These are phyloP conservation scores for Candolleomyces efflorescens DNA, from an alignment of 768 basidiomycete genomes.

Conservation along the genomic window DNA sequence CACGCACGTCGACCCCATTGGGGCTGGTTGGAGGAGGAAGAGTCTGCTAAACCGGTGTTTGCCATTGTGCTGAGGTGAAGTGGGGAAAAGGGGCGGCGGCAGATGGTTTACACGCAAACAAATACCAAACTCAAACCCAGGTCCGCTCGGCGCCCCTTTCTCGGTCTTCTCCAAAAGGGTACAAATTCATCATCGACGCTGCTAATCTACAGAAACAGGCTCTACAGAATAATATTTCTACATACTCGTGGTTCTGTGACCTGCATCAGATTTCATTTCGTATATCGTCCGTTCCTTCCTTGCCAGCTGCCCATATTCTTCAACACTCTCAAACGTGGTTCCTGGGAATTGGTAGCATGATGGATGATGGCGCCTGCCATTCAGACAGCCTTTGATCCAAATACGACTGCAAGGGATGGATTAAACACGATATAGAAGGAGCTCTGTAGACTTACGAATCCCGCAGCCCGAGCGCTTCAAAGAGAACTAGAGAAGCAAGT, in stretches of 20 bases:
- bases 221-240: not conserved
- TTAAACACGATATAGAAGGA: not conserved
- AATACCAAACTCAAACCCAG: slow-evolving; percentile 9
- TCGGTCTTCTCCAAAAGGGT: not conserved
- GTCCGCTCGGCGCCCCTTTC: not conserved
- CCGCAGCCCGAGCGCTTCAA: slow-evolving; percentile 40
- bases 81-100: not conserved
- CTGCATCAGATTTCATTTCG: slow-evolving; percentile 2
- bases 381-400: slow-evolving; percentile 2
- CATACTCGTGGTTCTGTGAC: not conserved
- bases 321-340: not conserved
- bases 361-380: not conserved
- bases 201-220: not conserved
- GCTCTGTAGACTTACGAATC: slow-evolving; percentile 30
- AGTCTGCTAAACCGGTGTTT: slow-evolving; percentile 7
- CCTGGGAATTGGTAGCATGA: not conserved
- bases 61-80: slow-evolving; percentile 10
- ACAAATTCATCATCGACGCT: not conserved
- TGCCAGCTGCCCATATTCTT: not conserved
- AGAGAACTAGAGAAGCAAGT: slow-evolving; percentile 30
- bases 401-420: slow-evolving; percentile 5
- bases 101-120: slow-evolving; percentile 9
- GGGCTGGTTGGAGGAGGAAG: slow-evolving; percentile 20
- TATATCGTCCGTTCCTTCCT: slow-evolving; percentile 1
- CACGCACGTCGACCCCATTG: slow-evolving; percentile 43